A percentile compares a stretch with the other conserved stretches of the same genome.
phyloP scores from a whole-genome alignment of 805 yeast genomes.

The Komagataella phaffii region DNA sequence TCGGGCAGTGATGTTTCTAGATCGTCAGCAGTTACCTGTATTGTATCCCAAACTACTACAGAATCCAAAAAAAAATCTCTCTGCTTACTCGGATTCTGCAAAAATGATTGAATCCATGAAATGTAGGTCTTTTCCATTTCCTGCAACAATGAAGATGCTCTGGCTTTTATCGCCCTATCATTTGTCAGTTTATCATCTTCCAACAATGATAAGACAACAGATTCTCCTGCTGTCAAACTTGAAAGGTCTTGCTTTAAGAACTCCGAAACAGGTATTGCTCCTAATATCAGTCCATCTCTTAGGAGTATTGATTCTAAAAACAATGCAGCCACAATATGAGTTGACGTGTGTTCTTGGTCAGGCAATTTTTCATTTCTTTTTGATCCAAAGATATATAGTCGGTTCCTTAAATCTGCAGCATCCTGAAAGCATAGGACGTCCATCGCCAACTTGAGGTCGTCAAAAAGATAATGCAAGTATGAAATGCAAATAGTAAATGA shows the following conservation, averaged over 20 bases:
- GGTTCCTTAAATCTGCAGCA: neutral
- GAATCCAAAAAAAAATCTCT: constrained; percentile 58
- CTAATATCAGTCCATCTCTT: constrained; percentile 49
- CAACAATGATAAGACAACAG: constrained; percentile 12
- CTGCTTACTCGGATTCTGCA: constrained; percentile 71
- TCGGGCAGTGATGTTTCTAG: constrained; percentile 36
- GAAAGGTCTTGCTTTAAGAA: constrained; percentile 28
- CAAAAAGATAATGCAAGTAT: neutral
- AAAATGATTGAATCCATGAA: constrained; percentile 27
- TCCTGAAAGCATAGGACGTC: neutral
- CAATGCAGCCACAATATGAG: constrained; percentile 45
- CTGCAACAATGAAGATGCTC: constrained; percentile 19
- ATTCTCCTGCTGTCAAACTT: constrained; percentile 25
- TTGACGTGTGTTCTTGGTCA: constrained; percentile 6
- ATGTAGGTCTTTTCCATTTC: constrained; percentile 34
- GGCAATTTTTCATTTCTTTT: neutral
- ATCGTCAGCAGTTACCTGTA: constrained; percentile 63
- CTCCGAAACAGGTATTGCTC: constrained; percentile 24
- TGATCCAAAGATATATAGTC: neutral
- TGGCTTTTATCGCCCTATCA: constrained; percentile 3
- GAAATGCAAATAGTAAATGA: neutral
- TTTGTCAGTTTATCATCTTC: constrained; percentile 5
- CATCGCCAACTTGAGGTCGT: neutral
- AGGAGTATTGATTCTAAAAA: constrained; percentile 47
- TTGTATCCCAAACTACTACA: constrained; percentile 55